Percentiles rank a stretch among this genome's conserved stretches.
Conservation (phyloP, 1,139 yeast genomes). For the Yamadazyma aaseri region DNA sequence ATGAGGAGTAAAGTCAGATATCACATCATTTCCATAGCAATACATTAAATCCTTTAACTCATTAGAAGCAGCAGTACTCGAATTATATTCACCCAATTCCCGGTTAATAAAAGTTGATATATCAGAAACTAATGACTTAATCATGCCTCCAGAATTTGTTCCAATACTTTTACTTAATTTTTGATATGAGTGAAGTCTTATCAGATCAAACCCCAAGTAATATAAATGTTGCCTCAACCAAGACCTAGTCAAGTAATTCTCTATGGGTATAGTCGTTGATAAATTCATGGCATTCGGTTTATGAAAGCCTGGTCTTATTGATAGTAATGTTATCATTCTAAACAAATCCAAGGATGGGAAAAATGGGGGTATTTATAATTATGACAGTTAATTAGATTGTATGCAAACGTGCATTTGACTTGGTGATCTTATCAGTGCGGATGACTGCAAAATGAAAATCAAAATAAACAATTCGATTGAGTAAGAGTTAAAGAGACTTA, state of each 20-base stretch:
- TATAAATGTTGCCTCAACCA: conserved; percentile 37
- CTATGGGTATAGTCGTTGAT: conserved; percentile 12
- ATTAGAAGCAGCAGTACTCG: conserved; percentile 18
- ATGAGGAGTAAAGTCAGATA: conserved; percentile 8
- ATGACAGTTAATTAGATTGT: too few relatives aligned
- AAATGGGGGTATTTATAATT: background rate
- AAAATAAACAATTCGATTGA: too few relatives aligned
- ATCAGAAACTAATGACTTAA: conserved; percentile 37
- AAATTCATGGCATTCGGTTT: conserved; percentile 2
- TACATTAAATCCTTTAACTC: conserved; percentile 25
- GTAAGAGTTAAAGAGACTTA: too few relatives aligned
- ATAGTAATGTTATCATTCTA: background rate
- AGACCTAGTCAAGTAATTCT: conserved; percentile 15
- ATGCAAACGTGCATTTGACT: conserved; percentile 1
- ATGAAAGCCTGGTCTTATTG: background rate
- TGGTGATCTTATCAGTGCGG: conserved; percentile 1
- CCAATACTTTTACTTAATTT: conserved; percentile 30
- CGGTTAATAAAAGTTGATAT: conserved; percentile 35
- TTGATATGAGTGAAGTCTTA: conserved; percentile 35
- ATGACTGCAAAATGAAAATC: conserved; percentile 1
- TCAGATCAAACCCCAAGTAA: conserved; percentile 35
- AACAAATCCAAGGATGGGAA: background rate
- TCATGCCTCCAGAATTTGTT: conserved; percentile 35
- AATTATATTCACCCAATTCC: conserved; percentile 20
- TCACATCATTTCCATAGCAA: conserved; percentile 13